These are phyloP conservation scores for Xylariaceae sp. DNA, from an alignment of 2,329 filamentous ascomycete genomes.

Conservation along the genomic window DNA sequence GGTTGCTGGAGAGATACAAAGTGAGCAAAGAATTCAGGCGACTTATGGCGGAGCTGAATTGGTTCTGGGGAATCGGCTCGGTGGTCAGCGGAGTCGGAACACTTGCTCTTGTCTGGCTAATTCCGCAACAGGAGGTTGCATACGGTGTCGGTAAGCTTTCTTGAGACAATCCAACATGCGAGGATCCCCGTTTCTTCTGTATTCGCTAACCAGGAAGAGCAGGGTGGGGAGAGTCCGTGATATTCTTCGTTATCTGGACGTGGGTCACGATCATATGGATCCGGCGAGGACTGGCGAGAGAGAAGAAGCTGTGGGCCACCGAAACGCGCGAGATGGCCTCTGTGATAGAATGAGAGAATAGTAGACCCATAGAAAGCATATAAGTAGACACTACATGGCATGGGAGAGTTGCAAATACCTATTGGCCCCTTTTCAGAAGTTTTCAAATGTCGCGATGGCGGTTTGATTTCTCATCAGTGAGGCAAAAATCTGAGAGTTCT, in stretches of 20 bases:
- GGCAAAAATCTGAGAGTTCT: no score
- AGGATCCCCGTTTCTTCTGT: not conserved
- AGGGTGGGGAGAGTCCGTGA: conserved; percentile 30
- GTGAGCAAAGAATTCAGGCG: conserved; percentile 49
- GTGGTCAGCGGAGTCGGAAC: conserved; percentile 42
- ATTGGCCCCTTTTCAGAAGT: no score
- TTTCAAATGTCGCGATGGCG: no score
- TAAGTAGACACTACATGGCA: conserved; percentile 6
- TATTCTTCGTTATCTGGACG: conserved; percentile 27
- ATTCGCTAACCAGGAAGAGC: not conserved
- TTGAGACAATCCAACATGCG: not conserved
- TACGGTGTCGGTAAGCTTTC: conserved; percentile 38
- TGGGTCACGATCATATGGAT: conserved; percentile 27
- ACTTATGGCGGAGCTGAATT: conserved; percentile 50
- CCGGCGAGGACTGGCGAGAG: conserved; percentile 18
- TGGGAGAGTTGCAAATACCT: not conserved
- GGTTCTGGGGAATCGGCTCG: conserved; percentile 51
- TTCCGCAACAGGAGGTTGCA: conserved; percentile 39
- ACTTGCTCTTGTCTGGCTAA: conserved; percentile 45
- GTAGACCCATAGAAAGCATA: conserved; percentile 1
- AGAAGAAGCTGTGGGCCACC: conserved; percentile 25
- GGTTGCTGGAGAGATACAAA: conserved; percentile 46
- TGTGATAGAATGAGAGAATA: conserved; percentile 6
- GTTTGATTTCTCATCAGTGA: no score
- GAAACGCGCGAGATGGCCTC: conserved; percentile 9